These are phyloP conservation scores for Mycena venus DNA, from an alignment of 768 basidiomycete genomes.

Conservation along the genomic window DNA sequence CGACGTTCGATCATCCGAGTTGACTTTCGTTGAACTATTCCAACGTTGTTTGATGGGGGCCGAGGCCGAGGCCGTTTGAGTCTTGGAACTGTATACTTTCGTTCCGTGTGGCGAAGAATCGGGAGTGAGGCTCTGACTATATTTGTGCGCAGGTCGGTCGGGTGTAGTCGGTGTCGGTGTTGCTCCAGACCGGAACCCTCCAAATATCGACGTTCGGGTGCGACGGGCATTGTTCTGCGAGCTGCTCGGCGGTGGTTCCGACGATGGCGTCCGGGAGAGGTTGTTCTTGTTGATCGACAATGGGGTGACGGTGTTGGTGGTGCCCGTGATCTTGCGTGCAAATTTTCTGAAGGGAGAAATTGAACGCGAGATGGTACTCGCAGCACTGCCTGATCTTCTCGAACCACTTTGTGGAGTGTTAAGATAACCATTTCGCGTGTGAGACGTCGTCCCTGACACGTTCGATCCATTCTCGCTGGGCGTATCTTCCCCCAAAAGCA, in stretches of 20 bases:
- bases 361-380: conserved; percentile 76
- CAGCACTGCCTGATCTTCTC: conserved; percentile 56
- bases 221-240: conserved; percentile 55
- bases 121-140: conserved; percentile 80
- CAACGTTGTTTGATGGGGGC: conserved; percentile 65
- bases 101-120: conserved; percentile 69
- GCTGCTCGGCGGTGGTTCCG: conserved; percentile 60
- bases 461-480: conserved; percentile 82
- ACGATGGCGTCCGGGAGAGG: conserved; percentile 58
- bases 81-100: conserved; percentile 55
- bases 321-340: conserved; percentile 76
- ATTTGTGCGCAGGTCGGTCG: conserved; percentile 73
- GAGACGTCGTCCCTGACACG: conserved; percentile 61
- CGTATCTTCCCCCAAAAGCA: conserved; percentile 66
- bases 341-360: conserved; percentile 87
- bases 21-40: conserved; percentile 88
- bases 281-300: conserved; percentile 61
- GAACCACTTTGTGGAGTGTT: conserved; percentile 72
- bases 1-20: conserved; percentile 60
- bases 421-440: conserved; percentile 70
- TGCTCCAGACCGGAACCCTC: conserved; percentile 58
- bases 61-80: conserved; percentile 49
- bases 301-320: conserved; percentile 54
- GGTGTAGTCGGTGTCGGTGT: conserved; percentile 64
- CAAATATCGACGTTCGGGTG: conserved; percentile 76